Conservation (phyloP, 768 basidiomycete genomes). For the Calocera cornea region DNA sequence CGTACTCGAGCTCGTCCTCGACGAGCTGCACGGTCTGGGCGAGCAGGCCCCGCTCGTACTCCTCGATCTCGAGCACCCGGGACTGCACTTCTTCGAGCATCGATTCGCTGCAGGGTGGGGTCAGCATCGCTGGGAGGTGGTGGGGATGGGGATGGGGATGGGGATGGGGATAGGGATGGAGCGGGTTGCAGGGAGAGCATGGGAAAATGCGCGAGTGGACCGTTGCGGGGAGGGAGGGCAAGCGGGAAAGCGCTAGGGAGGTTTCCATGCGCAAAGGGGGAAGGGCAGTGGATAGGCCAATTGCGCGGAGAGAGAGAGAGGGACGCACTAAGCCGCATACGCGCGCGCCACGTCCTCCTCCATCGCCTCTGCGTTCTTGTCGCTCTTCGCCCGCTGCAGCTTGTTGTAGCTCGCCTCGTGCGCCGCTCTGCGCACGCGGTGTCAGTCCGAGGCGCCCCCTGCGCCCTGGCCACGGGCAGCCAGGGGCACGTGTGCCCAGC, state of each 20-base stretch:
- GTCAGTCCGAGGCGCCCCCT: no score
- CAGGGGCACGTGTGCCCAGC: not conserved
- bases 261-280: not conserved
- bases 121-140: not conserved
- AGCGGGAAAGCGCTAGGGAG: no score
- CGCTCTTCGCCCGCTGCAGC: constrained; percentile 24
- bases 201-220: no score
- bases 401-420: not conserved
- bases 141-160: no score
- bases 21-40: not conserved
- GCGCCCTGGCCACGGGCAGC: not conserved
- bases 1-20: not conserved
- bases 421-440: not conserved
- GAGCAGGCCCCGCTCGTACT: not conserved
- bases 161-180: no score
- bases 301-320: no score
- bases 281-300: no score
- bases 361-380: constrained; percentile 29
- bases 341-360: not conserved
- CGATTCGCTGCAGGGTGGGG: not conserved
- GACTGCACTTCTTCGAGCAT: not conserved
- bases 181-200: no score
- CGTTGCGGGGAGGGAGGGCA: no score
- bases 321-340: not conserved
- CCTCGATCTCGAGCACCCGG: not conserved